Evolutionary conservation across 1,139 yeast species (phyloP), one percentile per base, ranked within the genome.

Genomic region (Yamadazyma songkhlaensis): DNA sequence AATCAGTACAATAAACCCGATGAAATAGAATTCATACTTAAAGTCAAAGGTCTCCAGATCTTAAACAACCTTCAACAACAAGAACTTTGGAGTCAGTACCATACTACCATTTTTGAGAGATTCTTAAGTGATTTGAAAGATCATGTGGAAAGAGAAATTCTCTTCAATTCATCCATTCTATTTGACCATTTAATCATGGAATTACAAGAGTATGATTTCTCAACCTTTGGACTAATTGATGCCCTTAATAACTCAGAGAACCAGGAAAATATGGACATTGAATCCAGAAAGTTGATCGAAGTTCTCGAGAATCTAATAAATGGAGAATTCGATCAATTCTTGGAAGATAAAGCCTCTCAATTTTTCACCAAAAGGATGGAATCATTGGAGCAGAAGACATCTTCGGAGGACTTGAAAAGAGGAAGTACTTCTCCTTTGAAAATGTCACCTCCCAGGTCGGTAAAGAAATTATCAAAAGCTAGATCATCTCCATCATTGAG

Each of bases 121-220:
- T 55, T 65, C 30, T 51, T 79, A 2, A 56, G 59, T 1, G 55
- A 68, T 22, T 53, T 81, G 29, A 67, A 66, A 29, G 76, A 74
- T 20, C 57, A 68, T 0, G 56, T 77, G 5, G 80, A 79, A 36
- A 68, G 65, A 36, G 81, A 81, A 31, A 66, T 81, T 7, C 54
- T 81, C 27, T 69, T 77, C 42, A 72, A 74, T 45, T 72, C 86
- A 0, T 72, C 84, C 0, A 60, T 77, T 6, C 56, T 79, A 23
- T 67, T 64, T 41, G 77, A 71, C 45, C 59, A 64, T 38, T 50
- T 71, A 32, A 52, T 67, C 3, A 54, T 57, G 20, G 62, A 64
- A 30, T 42, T 67, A 32, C 45, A 52, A 8, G 54, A 54, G 2
- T 61, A 50, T 41, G 49, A 49, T 29, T 56, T 47, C 35, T 38